A percentile compares a stretch with the other conserved stretches of the same genome.
These are phyloP conservation scores for Phylloporus rhodoxanthus DNA, from an alignment of 768 basidiomycete species.

Conservation along the genomic window DNA sequence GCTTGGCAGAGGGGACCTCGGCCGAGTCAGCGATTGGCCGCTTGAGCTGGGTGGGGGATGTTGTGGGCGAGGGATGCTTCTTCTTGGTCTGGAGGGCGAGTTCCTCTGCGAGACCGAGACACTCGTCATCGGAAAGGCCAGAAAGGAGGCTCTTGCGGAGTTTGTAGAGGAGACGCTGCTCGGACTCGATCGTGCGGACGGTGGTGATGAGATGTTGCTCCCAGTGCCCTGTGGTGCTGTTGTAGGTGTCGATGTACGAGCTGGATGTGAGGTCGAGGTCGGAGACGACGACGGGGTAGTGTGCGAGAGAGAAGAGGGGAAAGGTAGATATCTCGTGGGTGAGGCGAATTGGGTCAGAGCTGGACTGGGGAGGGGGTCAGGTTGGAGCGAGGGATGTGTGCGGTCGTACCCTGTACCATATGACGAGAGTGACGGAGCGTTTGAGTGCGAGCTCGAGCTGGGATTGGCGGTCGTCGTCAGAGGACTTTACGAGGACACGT, in stretches of 20 bases:
- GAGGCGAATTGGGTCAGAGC: conserved; percentile 51
- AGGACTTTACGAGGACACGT: conserved; percentile 5
- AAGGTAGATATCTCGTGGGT: conserved; percentile 56
- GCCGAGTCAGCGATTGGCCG: conserved; percentile 19
- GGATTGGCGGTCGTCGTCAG: conserved; percentile 22
- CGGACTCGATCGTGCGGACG: conserved; percentile 52
- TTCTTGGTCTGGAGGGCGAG: conserved; percentile 40
- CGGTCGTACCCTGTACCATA: conserved; percentile 57
- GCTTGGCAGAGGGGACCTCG: conserved; percentile 26
- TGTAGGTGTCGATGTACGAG: conserved; percentile 59
- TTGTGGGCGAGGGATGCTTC: conserved; percentile 8
- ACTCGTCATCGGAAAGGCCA: conserved; percentile 52
- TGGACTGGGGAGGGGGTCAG: conserved; percentile 34
- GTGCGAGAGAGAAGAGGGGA: conserved; percentile 57
- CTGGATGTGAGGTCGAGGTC: conserved; percentile 48
- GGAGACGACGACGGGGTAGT: conserved; percentile 44
- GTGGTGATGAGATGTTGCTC: conserved; percentile 59
- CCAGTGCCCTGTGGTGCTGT: conserved; percentile 52
- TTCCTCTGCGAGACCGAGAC: conserved; percentile 51
- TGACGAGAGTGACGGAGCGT: conserved; percentile 57
- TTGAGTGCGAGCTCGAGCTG: conserved; percentile 37
- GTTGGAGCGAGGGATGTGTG: not conserved
- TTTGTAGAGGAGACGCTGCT: conserved; percentile 60
- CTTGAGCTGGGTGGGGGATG: conserved; percentile 19
- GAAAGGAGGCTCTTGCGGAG: conserved; percentile 54